A percentile compares a stretch with the other conserved stretches of the same genome.
Conservation (phyloP, 2,329 filamentous ascomycete genomes). For the Aspergillus ruber region DNA sequence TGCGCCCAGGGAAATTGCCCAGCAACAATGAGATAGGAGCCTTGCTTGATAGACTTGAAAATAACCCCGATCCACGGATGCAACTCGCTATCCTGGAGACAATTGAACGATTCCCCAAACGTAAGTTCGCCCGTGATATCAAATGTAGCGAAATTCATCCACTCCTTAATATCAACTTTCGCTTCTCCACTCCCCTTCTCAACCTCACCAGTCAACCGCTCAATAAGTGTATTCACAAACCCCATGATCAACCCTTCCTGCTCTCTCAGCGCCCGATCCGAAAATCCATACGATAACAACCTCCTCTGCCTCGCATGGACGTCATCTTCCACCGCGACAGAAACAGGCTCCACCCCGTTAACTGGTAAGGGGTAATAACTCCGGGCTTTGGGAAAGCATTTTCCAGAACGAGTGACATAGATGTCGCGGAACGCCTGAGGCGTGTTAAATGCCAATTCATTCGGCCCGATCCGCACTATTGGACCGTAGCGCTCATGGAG, state of each 20-base stretch:
- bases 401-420: conserved; percentile 19
- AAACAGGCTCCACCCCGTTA: neutral
- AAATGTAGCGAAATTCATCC: conserved; percentile 29
- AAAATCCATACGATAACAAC: conserved; percentile 20
- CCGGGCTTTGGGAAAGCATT: conserved; percentile 16
- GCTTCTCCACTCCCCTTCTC: neutral
- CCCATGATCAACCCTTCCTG: conserved; percentile 7
- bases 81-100: conserved; percentile 21
- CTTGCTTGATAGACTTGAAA: conserved; percentile 11
- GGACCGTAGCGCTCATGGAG: conserved; percentile 10
- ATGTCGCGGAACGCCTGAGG: conserved; percentile 27
- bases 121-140: conserved; percentile 23
- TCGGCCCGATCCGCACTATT: conserved; percentile 12
- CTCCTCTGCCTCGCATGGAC: conserved; percentile 10
- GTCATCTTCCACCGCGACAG: conserved; percentile 1
- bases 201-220: neutral
- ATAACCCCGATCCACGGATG: conserved; percentile 35
- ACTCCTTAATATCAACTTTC: conserved; percentile 19
- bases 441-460: conserved; percentile 24
- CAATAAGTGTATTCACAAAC: neutral
- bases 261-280: conserved; percentile 16
- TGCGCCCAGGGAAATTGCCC: neutral
- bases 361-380: conserved; percentile 6
- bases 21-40: neutral
- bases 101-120: conserved; percentile 29